Evolutionary conservation across 1,284 basidiomycete genomes (phyloP), one percentile per base, ranked within the genome.

Genomic region (Agroathelia rolfsii): DNA sequence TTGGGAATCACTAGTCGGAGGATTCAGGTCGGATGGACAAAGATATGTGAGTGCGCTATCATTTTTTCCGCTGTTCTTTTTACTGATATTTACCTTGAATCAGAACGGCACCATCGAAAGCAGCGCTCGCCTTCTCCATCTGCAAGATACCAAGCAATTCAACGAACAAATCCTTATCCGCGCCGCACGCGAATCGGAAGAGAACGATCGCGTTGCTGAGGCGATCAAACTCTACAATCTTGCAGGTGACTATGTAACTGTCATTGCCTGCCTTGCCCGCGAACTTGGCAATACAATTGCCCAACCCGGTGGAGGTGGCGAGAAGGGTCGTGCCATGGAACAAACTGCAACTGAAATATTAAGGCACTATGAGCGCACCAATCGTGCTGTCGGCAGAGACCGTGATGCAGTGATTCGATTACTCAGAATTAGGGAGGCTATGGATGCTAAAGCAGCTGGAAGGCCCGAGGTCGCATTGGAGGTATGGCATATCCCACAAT

Each of bases 151-250:
- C 36, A 63, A 73, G 29, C 75, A 84, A 33, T 95, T 85, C 63
- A 77, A 93, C 35, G 73, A 76, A 21, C 70, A 84, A 24, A 88
- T 97, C 37, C 82, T 97, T 34, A 62, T 80, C 39, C 74, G 77
- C 8, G 86, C 90, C 0, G 87, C 92, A 2, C 67, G 72, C 32
- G 69, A 86, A 47, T 81, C 66, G 37, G 82, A 70, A 56, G 76
- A 77, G 42, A 82, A 79, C 44, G 79, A 82, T 47, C 81, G 85
- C 18, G 78, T 86, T 26, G 71, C 81, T 4, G 90, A 97, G 53
- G 90, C 92, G 2, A 92, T 98, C 59, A 84, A 94, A 54, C 64
- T 99, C 28, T 97, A 90, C 64, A 94, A 97, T 58, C 76, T 97
- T 22, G 90, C 93, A 0, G 86, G 88, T 23, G 87, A 95, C 42